Evolutionary conservation across 176 grass and related monocot species (phyloP).

Genomic region (Oryza meridionalis): DNA sequence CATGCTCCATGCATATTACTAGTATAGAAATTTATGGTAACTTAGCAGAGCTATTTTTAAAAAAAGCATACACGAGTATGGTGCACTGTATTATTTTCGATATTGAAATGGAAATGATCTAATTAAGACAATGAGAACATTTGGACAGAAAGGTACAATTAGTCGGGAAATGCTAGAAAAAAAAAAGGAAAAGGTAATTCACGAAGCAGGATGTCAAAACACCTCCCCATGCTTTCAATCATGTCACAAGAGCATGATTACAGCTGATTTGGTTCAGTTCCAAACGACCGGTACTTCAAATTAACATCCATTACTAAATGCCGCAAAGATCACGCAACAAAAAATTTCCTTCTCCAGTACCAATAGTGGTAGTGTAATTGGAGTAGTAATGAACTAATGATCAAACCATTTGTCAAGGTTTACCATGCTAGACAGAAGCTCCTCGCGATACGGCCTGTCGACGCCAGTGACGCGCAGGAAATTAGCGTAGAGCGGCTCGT

Average conservation of each 20-base stretch:
- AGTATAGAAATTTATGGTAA: conserved; percentile 10
- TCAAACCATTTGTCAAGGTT: not conserved
- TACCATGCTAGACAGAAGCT: conserved; percentile 86
- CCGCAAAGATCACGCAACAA: no score
- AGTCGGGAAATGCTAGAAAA: not conserved
- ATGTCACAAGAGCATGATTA: not conserved
- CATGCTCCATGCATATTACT: not conserved
- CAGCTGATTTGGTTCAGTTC: no score
- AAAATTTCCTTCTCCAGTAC: no score
- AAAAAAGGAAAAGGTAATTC: not conserved
- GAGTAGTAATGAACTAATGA: not conserved
- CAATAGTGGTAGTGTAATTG: no score
- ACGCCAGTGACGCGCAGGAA: conserved; percentile 66
- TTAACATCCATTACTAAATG: not conserved
- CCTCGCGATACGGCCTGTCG: conserved; percentile 77
- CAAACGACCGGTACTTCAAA: not conserved
- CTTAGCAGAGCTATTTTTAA: not conserved
- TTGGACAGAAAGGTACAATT: not conserved
- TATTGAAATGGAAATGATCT: not conserved
- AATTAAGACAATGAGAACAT: not conserved
- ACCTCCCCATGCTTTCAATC: not conserved
- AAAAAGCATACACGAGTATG: not conserved
- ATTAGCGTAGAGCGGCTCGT: conserved; percentile 95
- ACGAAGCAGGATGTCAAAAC: not conserved
- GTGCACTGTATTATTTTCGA: not conserved